These are phyloP conservation scores for Pseudopediastrum boryanum DNA, from an alignment of 139 green algal genomes.

Conservation along the genomic window DNA sequence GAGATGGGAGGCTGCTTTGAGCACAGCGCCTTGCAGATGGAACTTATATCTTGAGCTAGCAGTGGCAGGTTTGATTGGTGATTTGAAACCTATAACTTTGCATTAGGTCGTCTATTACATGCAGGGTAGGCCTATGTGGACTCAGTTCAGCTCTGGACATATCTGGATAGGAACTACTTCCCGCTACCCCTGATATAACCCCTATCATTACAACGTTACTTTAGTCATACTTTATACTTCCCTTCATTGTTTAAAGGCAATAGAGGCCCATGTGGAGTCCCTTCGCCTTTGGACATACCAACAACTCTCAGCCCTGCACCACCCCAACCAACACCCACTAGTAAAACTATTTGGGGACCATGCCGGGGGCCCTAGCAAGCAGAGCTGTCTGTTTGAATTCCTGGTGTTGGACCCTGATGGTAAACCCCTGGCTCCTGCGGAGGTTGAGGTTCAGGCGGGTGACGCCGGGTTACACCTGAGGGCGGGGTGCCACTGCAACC, in stretches of 20 bases:
- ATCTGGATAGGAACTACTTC: too few relatives aligned
- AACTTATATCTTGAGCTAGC: too few relatives aligned
- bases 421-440: constrained; percentile 13
- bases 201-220: too few relatives aligned
- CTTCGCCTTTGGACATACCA: constrained; percentile 46
- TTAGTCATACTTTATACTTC: not conserved
- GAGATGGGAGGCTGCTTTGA: too few relatives aligned
- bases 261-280: constrained; percentile 39
- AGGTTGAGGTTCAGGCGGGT: constrained; percentile 16
- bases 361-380: constrained; percentile 1
- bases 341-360: constrained; percentile 70
- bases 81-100: too few relatives aligned
- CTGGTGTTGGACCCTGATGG: constrained; percentile 32
- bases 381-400: constrained; percentile 52
- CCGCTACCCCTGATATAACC: too few relatives aligned
- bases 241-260: not conserved
- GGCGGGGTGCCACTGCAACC: constrained; percentile 52
- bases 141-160: too few relatives aligned
- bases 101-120: too few relatives aligned
- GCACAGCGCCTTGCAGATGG: too few relatives aligned
- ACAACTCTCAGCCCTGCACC: constrained; percentile 47
- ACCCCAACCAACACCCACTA: constrained; percentile 70
- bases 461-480: constrained; percentile 44
- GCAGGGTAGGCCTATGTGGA: too few relatives aligned
- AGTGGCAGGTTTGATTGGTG: too few relatives aligned